Conservation (phyloP, 116 monocot species). For the Iris pallida region DNA sequence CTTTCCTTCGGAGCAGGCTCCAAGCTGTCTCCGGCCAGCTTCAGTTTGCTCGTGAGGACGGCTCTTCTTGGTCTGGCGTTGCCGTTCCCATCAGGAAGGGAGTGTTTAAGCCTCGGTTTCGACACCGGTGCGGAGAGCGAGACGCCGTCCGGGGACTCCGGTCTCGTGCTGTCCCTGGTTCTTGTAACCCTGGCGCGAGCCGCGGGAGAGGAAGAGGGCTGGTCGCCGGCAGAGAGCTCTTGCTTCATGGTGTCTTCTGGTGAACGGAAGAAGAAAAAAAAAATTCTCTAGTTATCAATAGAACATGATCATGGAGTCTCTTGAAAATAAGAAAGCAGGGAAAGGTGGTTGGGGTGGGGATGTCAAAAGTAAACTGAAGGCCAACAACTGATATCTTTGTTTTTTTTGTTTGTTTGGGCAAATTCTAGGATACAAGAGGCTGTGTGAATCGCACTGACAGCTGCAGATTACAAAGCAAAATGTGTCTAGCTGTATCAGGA, state of each 20-base stretch:
- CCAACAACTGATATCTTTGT: no score
- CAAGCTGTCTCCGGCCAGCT: slow-evolving; percentile 1
- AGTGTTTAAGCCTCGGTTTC: slow-evolving; percentile 25
- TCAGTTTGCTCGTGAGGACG: slow-evolving; percentile 16
- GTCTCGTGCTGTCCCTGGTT: slow-evolving; percentile 26
- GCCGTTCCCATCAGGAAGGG: slow-evolving; percentile 12
- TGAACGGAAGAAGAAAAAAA: not conserved
- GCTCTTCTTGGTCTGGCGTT: slow-evolving; percentile 26
- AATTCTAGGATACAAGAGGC: slow-evolving; percentile 9
- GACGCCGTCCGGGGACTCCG: slow-evolving; percentile 15
- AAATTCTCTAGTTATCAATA: not conserved
- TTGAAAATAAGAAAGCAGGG: not conserved
- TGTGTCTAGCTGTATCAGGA: no score
- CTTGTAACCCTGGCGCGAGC: slow-evolving; percentile 21
- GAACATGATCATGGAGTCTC: not conserved
- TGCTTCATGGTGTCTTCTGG: slow-evolving; percentile 47
- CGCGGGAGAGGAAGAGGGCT: slow-evolving; percentile 15
- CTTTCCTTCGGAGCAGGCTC: slow-evolving; percentile 3
- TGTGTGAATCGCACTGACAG: slow-evolving; percentile 5
- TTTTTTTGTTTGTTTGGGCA: slow-evolving; percentile 4
- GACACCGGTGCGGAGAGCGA: slow-evolving; percentile 6
- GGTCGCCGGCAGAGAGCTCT: slow-evolving; percentile 12
- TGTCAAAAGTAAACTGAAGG: no score
- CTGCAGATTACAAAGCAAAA: slow-evolving; percentile 5
- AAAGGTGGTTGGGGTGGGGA: not conserved